Evolutionary conservation across 352 stramenopile species (phyloP), one percentile per base, ranked within the genome.

Genomic region (Plasmopara viticola): DNA sequence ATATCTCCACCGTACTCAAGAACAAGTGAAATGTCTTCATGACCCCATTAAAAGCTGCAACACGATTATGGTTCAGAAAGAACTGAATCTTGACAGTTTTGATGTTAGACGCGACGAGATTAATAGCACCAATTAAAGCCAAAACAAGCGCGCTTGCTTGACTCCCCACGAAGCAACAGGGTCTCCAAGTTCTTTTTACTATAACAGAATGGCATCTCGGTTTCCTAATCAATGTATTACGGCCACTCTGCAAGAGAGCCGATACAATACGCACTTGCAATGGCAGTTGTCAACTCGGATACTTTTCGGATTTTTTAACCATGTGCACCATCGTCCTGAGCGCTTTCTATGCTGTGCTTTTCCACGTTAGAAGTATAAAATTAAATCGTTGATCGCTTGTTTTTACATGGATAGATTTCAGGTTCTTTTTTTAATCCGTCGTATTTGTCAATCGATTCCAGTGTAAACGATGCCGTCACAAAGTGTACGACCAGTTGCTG

Each of bases 1-100:
- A 94, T 90, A 35, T 91, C 82, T 2, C 74, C 74, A 12, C 77
- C 70, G 41, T 93, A 94, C 20, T 91, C 74, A 2, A 93, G 55
- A 93, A 70, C 18, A 93, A 39, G 38, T 74, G 69, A 13, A 91
- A 62, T 4, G 78, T 92, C 4, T 73, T 59, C n/a, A 90, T 65
- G 6, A 79, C 81, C 18, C 81, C 81, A 8, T 64, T 55, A 9
- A 65, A 50, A 43, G 79, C 79, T 9, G 81, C 81, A 9, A 94
- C n/a, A n/a, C 73, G 74, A 45, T 86, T 76, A 53, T 81, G 71
- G 59, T n/a, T 89, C 90, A 14, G 44, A n/a, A 86, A 92, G 14
- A 74, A 67, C 44, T 51, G 15, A 1, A 46, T 35, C 47, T 58
- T 25, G 31, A 17, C 29, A 4, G 43, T 44, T 6, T 62, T 38